phyloP scores from a whole-genome alignment of 2,329 filamentous ascomycete genomes.

The Penicillium occitanis region DNA sequence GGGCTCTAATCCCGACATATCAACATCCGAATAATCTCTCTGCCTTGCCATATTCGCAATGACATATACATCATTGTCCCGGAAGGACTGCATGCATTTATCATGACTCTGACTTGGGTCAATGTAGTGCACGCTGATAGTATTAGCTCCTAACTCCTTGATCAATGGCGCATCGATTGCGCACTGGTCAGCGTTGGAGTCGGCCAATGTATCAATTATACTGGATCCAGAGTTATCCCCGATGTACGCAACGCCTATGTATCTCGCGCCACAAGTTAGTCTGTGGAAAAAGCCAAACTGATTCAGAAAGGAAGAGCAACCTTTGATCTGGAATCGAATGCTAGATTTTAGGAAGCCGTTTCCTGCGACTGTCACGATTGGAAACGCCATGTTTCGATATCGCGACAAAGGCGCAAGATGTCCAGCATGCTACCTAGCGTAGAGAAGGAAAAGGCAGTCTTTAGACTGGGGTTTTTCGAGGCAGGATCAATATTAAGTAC shows the following conservation, averaged over 20 bases:
- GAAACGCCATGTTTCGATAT: background rate
- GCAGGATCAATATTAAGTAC: background rate
- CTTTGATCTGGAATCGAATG: slow-evolving; percentile 2
- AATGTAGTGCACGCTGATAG: slow-evolving; percentile 36
- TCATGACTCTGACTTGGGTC: slow-evolving; percentile 59
- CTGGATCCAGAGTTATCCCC: background rate
- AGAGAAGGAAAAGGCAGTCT: background rate
- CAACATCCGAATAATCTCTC: slow-evolving; percentile 46
- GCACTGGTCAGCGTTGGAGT: background rate
- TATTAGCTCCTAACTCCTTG: background rate
- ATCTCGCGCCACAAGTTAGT: background rate
- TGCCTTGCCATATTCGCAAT: slow-evolving; percentile 77
- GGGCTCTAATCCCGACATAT: background rate
- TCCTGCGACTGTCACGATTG: background rate
- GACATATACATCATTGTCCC: slow-evolving; percentile 76
- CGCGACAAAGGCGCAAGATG: background rate
- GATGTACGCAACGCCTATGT: background rate
- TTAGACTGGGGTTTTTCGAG: background rate
- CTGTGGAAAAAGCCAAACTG: background rate
- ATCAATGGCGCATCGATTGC: background rate
- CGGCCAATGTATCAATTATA: background rate
- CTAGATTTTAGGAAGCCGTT: background rate
- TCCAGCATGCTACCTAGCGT: background rate
- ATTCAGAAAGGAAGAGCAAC: background rate
- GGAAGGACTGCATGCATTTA: slow-evolving; percentile 78